Evolutionary conservation across 1,284 basidiomycete genomes (phyloP).

Genomic region (Caloboletus firmus): DNA sequence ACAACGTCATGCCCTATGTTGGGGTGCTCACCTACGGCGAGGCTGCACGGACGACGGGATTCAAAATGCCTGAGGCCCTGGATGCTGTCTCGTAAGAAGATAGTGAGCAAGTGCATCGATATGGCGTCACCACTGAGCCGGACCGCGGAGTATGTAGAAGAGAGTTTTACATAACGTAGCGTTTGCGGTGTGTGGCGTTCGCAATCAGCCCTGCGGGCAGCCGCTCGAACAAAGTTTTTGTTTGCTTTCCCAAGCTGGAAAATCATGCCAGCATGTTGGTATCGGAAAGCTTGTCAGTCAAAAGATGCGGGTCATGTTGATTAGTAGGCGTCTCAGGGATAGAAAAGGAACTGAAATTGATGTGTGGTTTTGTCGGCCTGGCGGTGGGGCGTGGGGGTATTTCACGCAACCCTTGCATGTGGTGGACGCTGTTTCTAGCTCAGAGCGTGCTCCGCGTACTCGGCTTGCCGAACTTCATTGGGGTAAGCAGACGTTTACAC

Average conservation of each 20-base stretch:
- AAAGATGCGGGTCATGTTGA: conserved; percentile 8
- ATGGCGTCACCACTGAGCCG: conserved; percentile 19
- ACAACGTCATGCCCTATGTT: conserved; percentile 90
- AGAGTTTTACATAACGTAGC: conserved; percentile 20
- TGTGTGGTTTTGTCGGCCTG: conserved; percentile 6
- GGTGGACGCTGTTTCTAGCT: conserved; percentile 7
- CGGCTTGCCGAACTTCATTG: no score
- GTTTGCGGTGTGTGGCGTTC: conserved; percentile 19
- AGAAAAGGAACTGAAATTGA: conserved; percentile 4
- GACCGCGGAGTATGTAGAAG: conserved; percentile 19
- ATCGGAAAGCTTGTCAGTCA: conserved; percentile 26
- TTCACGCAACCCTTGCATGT: not conserved
- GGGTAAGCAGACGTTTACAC: no score
- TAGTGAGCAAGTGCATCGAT: not conserved
- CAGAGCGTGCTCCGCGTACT: conserved; percentile 28
- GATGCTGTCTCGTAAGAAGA: conserved; percentile 35
- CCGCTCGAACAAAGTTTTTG: conserved; percentile 2
- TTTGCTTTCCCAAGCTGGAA: not conserved
- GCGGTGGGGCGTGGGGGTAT: not conserved
- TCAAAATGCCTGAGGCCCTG: conserved; percentile 50
- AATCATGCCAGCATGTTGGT: conserved; percentile 6
- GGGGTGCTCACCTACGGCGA: conserved; percentile 78
- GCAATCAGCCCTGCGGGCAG: conserved; percentile 8
- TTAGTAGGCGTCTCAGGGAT: conserved; percentile 8
- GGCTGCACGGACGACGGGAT: conserved; percentile 60